Evolutionary conservation across 2,329 filamentous ascomycete species (phyloP).

Genomic region (Fusarium chuoi): DNA sequence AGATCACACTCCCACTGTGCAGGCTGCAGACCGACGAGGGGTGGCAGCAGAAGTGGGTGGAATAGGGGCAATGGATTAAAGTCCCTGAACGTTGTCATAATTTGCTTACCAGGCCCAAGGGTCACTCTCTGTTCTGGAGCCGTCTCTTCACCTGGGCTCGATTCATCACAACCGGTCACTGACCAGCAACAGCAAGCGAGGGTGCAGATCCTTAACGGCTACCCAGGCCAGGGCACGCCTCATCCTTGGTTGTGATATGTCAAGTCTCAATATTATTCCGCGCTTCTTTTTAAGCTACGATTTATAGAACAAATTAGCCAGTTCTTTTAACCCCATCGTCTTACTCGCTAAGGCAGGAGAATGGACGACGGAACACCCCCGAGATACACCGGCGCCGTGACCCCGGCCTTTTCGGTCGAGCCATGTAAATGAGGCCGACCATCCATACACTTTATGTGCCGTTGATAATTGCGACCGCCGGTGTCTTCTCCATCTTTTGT

Average conservation of each 20-base stretch:
- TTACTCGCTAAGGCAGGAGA: slow-evolving; percentile 22
- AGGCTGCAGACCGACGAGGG: background rate
- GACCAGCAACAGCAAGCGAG: slow-evolving; percentile 8
- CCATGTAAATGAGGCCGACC: slow-evolving; percentile 33
- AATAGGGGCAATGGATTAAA: slow-evolving; percentile 35
- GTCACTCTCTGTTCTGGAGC: background rate
- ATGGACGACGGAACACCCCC: slow-evolving; percentile 27
- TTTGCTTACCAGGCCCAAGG: slow-evolving; percentile 31
- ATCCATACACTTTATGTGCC: slow-evolving; percentile 2
- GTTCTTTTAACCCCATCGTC: slow-evolving; percentile 10
- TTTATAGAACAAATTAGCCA: slow-evolving; percentile 24
- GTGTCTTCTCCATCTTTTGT: slow-evolving; percentile 31
- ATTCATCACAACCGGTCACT: slow-evolving; percentile 15
- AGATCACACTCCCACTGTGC: background rate
- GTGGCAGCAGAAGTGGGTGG: slow-evolving; percentile 31
- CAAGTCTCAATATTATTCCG: slow-evolving; percentile 10
- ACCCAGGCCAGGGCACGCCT: slow-evolving; percentile 3
- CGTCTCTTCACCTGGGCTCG: slow-evolving; percentile 15
- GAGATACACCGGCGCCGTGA: slow-evolving; percentile 19
- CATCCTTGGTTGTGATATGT: slow-evolving; percentile 5
- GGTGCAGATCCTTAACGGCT: slow-evolving; percentile 24
- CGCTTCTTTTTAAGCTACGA: slow-evolving; percentile 26
- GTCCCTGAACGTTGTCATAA: slow-evolving; percentile 25
- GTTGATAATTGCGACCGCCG: background rate
- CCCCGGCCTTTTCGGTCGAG: slow-evolving; percentile 23